Evolutionary conservation across 2,329 filamentous ascomycete genomes (phyloP).

Genomic region (Penicillium frequentans): DNA sequence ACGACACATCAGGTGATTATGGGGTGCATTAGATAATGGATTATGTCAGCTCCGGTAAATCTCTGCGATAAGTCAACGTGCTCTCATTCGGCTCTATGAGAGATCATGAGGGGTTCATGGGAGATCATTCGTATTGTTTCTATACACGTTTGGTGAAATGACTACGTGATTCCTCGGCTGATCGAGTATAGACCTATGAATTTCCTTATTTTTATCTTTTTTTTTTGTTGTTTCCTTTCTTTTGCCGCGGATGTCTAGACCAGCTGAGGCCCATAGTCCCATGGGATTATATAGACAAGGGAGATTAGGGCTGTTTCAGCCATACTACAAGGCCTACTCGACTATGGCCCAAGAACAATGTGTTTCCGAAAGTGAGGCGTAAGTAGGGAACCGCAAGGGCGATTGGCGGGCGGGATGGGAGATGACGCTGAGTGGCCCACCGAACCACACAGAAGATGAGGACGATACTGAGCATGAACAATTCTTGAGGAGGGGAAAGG

Average conservation of each 20-base stretch:
- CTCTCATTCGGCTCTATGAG: constrained; percentile 21
- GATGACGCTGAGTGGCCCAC: constrained; percentile 41
- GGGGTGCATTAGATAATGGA: constrained; percentile 10
- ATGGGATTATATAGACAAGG: background rate
- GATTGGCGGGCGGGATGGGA: constrained; percentile 38
- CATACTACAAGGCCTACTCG: background rate
- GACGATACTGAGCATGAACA: background rate
- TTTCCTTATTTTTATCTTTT: background rate
- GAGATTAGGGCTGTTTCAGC: constrained; percentile 7
- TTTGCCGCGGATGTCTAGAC: background rate
- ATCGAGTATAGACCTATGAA: background rate
- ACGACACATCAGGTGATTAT: constrained; percentile 22
- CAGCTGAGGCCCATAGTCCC: background rate
- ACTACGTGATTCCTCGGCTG: background rate
- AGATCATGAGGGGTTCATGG: constrained; percentile 16
- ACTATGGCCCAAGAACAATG: background rate
- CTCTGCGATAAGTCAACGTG: constrained; percentile 26
- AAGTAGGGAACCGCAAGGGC: constrained; percentile 18
- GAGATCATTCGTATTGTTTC: background rate
- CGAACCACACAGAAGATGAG: constrained; percentile 39
- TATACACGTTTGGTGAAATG: background rate
- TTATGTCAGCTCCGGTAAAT: constrained; percentile 19
- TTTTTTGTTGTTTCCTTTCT: background rate
- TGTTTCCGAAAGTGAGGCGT: constrained; percentile 16
- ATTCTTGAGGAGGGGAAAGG: background rate